These are phyloP conservation scores for Hypoxylon crocopeplum DNA, from an alignment of 495 filamentous ascomycete species.

Conservation along the genomic window DNA sequence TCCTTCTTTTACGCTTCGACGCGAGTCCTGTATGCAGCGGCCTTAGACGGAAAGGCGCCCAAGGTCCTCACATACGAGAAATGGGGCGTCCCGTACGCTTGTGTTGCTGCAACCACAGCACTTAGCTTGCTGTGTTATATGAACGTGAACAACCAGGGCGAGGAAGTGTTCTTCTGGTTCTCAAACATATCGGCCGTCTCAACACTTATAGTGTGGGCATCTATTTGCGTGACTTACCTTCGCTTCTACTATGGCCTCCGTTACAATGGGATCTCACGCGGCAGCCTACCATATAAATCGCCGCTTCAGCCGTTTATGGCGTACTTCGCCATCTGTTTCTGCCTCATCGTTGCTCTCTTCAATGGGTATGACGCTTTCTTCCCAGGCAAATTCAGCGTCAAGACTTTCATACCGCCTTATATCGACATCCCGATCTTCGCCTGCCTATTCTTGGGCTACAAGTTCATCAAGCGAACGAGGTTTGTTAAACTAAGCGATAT, in stretches of 20 bases:
- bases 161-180: conserved; percentile 64
- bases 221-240: conserved; percentile 61
- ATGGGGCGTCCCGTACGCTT: conserved; percentile 62
- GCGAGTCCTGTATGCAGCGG: conserved; percentile 67
- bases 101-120: conserved; percentile 58
- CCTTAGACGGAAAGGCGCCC: conserved; percentile 64
- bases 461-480: conserved; percentile 55
- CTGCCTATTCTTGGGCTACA: conserved; percentile 62
- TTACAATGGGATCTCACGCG: conserved; percentile 61
- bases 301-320: conserved; percentile 67
- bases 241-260: conserved; percentile 63
- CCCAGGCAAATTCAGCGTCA: conserved; percentile 51
- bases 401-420: conserved; percentile 64
- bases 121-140: conserved; percentile 65
- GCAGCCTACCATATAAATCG: conserved; percentile 63
- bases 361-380: conserved; percentile 63
- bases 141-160: conserved; percentile 52
- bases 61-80: conserved; percentile 59
- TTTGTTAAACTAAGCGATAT: conserved; percentile 58
- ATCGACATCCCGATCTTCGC: conserved; percentile 66
- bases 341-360: conserved; percentile 58
- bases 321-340: conserved; percentile 65
- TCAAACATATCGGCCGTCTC: conserved; percentile 63
- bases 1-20: conserved; percentile 75
- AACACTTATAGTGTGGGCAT: conserved; percentile 68